Conservation (phyloP, 1,284 basidiomycete genomes). For the Lentinus polychrous region DNA sequence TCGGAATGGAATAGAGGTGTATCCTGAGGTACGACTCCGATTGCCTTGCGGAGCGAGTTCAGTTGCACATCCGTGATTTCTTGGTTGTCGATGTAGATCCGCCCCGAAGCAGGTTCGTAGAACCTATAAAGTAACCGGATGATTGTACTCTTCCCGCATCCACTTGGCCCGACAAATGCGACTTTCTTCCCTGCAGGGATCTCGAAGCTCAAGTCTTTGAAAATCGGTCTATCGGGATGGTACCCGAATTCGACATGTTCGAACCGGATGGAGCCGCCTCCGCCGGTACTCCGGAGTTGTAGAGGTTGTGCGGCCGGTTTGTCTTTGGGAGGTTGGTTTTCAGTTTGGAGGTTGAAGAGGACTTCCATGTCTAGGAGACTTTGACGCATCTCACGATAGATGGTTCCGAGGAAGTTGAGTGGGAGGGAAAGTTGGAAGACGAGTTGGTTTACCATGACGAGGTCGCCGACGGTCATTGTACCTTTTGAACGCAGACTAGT, state of each 20-base stretch:
- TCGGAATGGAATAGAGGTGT: conserved; percentile 96
- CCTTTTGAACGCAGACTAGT: conserved; percentile 40
- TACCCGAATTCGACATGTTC: conserved; percentile 92
- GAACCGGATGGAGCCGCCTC: conserved; percentile 86
- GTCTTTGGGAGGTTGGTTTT: conserved; percentile 76
- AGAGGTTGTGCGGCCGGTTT: conserved; percentile 64
- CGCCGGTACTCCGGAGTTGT: conserved; percentile 32
- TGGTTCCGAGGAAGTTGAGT: conserved; percentile 94
- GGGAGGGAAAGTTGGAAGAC: conserved; percentile 97
- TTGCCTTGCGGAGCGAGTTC: conserved; percentile 63
- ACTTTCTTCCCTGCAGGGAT: conserved; percentile 95
- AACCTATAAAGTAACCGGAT: conserved; percentile 93
- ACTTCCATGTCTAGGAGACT: conserved; percentile 97
- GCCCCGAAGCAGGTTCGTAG: conserved; percentile 80
- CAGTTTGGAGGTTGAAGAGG: conserved; percentile 85
- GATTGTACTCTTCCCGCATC: conserved; percentile 97
- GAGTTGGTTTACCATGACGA: conserved; percentile 99
- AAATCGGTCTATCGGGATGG: conserved; percentile 86
- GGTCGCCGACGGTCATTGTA: conserved; percentile 95
- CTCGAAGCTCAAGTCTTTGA: conserved; percentile 83
- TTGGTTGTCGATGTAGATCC: conserved; percentile 84
- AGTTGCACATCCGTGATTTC: conserved; percentile 74
- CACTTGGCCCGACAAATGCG: conserved; percentile 93
- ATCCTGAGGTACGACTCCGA: conserved; percentile 97
- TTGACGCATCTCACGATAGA: conserved; percentile 94